phyloP scores from a whole-genome alignment of 345 rosid species.

The Brassica incana region DNA sequence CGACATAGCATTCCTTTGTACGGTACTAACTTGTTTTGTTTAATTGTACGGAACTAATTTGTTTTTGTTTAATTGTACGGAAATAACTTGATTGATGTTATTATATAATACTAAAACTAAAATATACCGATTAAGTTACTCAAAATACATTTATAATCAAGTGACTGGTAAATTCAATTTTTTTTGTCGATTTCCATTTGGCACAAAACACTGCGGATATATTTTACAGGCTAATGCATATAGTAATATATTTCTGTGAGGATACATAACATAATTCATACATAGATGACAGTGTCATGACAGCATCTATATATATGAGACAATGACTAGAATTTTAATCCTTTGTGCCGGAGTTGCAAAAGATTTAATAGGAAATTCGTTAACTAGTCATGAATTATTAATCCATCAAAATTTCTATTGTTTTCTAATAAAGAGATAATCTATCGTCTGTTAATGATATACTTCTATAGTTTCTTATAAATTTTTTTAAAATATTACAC shows the following conservation, averaged over 20 bases:
- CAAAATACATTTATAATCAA: background rate
- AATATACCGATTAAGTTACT: background rate
- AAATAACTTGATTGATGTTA: background rate
- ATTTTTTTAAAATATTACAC: background rate
- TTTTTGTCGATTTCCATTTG: background rate
- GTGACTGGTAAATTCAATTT: background rate
- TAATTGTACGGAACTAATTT: conserved; percentile 22
- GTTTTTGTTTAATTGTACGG: conserved; percentile 16
- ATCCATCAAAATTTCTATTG: too few relatives aligned
- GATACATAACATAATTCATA: background rate
- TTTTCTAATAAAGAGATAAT: background rate
- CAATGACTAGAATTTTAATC: background rate
- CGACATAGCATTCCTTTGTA: conserved; percentile 15
- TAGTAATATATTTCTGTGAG: background rate
- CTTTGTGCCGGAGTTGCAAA: background rate
- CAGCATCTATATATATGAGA: background rate
- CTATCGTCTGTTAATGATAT: background rate
- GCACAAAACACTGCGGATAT: too few relatives aligned
- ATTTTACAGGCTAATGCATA: background rate
- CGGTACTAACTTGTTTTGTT: conserved; percentile 10
- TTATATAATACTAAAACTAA: background rate
- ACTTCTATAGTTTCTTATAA: background rate
- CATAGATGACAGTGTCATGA: background rate
- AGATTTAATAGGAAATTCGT: too few relatives aligned
- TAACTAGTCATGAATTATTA: too few relatives aligned